Evolutionary conservation across 495 filamentous ascomycete species (phyloP).

Genomic region (Haplographium delicatum): DNA sequence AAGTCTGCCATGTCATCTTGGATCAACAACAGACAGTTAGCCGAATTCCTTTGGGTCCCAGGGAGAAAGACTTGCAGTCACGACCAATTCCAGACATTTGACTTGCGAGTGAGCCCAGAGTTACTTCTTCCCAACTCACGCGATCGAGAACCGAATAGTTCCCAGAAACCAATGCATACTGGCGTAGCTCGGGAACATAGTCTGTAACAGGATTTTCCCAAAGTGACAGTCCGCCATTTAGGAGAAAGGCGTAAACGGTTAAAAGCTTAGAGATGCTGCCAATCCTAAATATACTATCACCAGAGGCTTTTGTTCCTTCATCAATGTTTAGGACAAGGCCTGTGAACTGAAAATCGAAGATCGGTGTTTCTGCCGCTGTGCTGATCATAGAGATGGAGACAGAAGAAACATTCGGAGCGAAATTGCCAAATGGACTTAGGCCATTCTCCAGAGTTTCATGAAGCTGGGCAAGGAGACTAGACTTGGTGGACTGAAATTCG

Average conservation of each 20-base stretch:
- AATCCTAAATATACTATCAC: slow-evolving; percentile 40
- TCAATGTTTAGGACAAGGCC: slow-evolving; percentile 11
- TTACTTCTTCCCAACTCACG: slow-evolving; percentile 49
- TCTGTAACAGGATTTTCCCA: slow-evolving; percentile 42
- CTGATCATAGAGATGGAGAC: slow-evolving; percentile 13
- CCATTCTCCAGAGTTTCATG: not conserved
- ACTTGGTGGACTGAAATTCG: not conserved
- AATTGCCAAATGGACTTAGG: slow-evolving; percentile 6
- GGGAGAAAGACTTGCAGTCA: slow-evolving; percentile 7
- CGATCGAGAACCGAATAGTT: slow-evolving; percentile 24
- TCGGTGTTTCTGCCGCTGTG: slow-evolving; percentile 8
- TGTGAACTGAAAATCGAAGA: slow-evolving; percentile 28
- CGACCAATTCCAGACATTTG: slow-evolving; percentile 48
- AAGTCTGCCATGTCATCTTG: not conserved
- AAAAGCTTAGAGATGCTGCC: slow-evolving; percentile 48
- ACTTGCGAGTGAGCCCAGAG: slow-evolving; percentile 47
- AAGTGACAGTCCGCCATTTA: slow-evolving; percentile 30
- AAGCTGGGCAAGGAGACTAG: not conserved
- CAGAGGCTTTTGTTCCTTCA: slow-evolving; percentile 33
- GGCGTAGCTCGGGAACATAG: slow-evolving; percentile 47
- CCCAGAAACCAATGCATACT: not conserved
- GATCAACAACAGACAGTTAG: not conserved
- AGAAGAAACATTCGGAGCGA: slow-evolving; percentile 11
- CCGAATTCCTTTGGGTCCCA: not conserved
- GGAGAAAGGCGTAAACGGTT: slow-evolving; percentile 38